phyloP scores from a whole-genome alignment of 2,329 filamentous ascomycete species.

The Diaporthe destruens region DNA sequence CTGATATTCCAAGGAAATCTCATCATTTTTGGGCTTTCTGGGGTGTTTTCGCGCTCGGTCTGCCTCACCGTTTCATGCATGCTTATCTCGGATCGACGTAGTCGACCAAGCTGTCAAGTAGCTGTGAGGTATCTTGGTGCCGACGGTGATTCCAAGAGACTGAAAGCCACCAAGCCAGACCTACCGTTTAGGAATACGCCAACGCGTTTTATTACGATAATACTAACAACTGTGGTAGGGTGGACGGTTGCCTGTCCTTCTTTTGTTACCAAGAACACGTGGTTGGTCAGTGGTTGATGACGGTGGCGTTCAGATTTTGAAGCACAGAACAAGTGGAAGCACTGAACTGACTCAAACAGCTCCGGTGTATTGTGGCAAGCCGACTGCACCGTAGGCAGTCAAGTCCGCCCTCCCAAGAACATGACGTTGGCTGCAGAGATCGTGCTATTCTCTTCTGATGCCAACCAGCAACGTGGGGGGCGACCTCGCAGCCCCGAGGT shows the following conservation, averaged over 20 bases:
- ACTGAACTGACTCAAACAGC: conserved; percentile 35
- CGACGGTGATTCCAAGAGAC: not conserved
- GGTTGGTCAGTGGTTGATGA: conserved; percentile 25
- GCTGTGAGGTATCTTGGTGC: conserved; percentile 14
- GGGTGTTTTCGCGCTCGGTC: conserved; percentile 26
- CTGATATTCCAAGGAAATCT: conserved; percentile 37
- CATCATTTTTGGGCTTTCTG: conserved; percentile 29
- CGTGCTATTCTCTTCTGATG: conserved; percentile 25
- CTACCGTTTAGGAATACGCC: conserved; percentile 1
- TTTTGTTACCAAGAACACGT: not conserved
- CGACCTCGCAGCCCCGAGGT: conserved; percentile 33
- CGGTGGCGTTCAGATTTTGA: conserved; percentile 35
- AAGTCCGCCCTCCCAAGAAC: not conserved
- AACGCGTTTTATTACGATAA: not conserved
- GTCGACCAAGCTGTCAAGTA: conserved; percentile 4
- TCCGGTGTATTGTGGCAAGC: conserved; percentile 33
- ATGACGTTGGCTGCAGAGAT: conserved; percentile 30
- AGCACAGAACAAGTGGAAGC: not conserved
- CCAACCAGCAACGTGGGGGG: conserved; percentile 11
- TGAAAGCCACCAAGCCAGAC: not conserved
- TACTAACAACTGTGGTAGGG: not conserved
- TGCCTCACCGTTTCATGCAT: conserved; percentile 29
- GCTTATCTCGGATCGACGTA: conserved; percentile 12
- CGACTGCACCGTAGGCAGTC: conserved; percentile 7
- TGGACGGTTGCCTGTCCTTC: not conserved